A percentile compares a stretch with the other conserved stretches of the same genome.
phyloP scores from a whole-genome alignment of 2,329 filamentous ascomycete species.

The Pyricularia sp. region DNA sequence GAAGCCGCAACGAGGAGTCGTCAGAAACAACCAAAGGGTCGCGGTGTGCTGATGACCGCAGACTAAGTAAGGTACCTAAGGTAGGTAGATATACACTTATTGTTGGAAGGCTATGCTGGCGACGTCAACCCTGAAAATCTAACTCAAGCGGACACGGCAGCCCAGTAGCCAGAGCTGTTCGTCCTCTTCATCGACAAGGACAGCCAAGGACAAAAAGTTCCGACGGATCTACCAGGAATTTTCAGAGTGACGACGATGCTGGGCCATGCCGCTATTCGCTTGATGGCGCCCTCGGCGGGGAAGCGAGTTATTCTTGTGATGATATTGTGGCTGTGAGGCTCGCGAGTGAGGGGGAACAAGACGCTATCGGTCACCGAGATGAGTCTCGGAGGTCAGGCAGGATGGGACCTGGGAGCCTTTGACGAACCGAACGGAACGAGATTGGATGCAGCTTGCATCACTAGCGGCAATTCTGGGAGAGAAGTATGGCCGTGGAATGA shows the following conservation, averaged over 20 bases:
- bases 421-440: neutral
- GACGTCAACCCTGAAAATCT: neutral
- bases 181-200: neutral
- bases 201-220: neutral
- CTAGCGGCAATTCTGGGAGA: neutral
- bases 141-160: neutral
- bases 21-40: neutral
- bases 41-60: neutral
- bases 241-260: neutral
- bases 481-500: neutral
- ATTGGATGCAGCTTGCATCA: neutral
- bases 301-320: neutral
- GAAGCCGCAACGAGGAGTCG: neutral
- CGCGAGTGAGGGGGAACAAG: neutral
- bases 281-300: neutral
- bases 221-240: neutral
- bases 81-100: neutral
- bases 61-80: neutral
- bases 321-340: neutral
- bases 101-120: neutral
- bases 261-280: neutral
- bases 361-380: neutral
- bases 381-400: neutral
- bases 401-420: neutral
- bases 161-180: neutral